Percentiles rank a stretch among this genome's conserved stretches.
Evolutionary conservation across 2,329 filamentous ascomycete genomes (phyloP).

Genomic region (Penicillium sp.): DNA sequence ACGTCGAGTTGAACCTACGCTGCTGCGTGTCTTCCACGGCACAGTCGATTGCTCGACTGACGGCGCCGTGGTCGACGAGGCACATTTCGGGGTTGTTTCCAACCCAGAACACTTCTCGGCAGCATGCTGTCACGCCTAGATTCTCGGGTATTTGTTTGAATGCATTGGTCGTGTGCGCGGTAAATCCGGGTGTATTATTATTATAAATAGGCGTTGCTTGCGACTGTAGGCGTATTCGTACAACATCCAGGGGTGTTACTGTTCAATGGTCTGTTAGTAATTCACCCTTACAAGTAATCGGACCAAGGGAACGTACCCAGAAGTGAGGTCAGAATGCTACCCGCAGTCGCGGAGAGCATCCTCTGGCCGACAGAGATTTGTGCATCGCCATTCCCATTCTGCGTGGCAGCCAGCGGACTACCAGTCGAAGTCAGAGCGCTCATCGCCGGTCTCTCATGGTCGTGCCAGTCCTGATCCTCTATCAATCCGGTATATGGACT

Average conservation of each 20-base stretch:
- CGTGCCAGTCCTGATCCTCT: constrained; percentile 22
- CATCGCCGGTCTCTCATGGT: constrained; percentile 33
- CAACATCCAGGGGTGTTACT: constrained; percentile 96
- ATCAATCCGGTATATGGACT: constrained; percentile 7
- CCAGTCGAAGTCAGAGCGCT: constrained; percentile 25
- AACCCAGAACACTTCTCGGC: constrained; percentile 94
- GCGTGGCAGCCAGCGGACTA: constrained; percentile 18
- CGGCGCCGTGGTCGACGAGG: constrained; percentile 52
- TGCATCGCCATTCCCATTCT: constrained; percentile 15
- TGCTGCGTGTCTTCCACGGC: constrained; percentile 83
- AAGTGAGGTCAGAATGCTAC: constrained; percentile 83
- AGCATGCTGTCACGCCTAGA: constrained; percentile 89
- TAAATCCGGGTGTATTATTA: constrained; percentile 49
- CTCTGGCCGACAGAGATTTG: constrained; percentile 79
- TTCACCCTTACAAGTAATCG: background rate
- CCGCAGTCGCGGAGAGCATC: constrained; percentile 90
- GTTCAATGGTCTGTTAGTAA: constrained; percentile 6
- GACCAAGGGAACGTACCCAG: constrained; percentile 61
- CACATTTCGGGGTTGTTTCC: constrained; percentile 80
- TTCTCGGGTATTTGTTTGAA: constrained; percentile 73
- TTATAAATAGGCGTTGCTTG: constrained; percentile 55
- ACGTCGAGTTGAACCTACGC: constrained; percentile 80
- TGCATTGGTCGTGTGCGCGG: constrained; percentile 45
- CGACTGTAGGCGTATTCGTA: constrained; percentile 89
- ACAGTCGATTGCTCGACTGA: constrained; percentile 60